Evolutionary conservation across 163 green algal species (phyloP).

Genomic region (Volvox carteri): DNA sequence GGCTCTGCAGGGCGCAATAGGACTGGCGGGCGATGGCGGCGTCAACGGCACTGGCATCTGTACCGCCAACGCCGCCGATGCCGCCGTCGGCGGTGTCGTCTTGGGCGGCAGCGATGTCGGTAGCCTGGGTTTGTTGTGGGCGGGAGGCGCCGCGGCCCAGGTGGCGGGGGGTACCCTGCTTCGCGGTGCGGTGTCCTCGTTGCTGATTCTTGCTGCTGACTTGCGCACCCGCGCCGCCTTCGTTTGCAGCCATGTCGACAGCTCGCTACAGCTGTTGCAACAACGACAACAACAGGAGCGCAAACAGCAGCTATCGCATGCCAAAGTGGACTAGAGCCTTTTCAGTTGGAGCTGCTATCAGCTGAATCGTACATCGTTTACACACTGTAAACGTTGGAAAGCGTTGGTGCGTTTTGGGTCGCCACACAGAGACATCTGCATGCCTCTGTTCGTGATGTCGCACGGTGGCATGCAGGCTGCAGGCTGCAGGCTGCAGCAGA

Average conservation of each 20-base stretch:
- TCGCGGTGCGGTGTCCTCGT: neutral
- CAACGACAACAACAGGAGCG: neutral
- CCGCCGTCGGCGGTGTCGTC: no score
- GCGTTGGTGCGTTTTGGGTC: no score
- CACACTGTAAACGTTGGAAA: no score
- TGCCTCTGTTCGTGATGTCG: no score
- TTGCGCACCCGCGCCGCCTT: neutral
- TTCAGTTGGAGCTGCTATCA: no score
- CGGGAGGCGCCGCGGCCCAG: neutral
- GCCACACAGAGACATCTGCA: no score
- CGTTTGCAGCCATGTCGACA: neutral
- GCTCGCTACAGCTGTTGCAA: neutral
- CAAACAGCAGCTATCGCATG: neutral
- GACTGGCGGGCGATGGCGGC: no score
- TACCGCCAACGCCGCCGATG: neutral
- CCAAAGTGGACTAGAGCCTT: neutral
- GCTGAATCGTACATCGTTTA: no score
- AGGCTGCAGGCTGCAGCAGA: no score
- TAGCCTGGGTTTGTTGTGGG: neutral
- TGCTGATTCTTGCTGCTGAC: neutral
- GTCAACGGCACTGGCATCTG: neutral
- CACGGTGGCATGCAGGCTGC: no score
- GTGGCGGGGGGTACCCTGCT: neutral
- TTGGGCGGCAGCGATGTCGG: neutral
- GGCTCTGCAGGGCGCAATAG: no score